Evolutionary conservation across 2,329 filamentous ascomycete species (phyloP).

Genomic region (Knoxdaviesia proteae): DNA sequence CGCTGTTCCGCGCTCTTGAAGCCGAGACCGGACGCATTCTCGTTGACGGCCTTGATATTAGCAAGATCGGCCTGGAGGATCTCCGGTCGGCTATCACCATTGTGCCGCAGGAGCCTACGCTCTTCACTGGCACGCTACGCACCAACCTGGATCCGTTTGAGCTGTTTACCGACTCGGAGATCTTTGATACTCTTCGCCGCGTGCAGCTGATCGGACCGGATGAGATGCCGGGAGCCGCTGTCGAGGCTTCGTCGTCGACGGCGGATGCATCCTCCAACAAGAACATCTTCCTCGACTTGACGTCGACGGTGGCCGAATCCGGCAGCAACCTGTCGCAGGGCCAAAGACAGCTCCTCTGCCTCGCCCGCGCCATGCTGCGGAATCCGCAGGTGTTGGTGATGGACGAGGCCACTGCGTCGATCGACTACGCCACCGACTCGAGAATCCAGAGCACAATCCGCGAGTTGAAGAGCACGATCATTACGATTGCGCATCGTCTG

Average conservation of each 20-base stretch:
- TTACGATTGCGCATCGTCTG: conserved; percentile 87
- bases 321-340: conserved; percentile 91
- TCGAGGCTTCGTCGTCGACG: conserved; percentile 4
- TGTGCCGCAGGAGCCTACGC: conserved; percentile 87
- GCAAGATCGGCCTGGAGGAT: conserved; percentile 77
- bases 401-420: conserved; percentile 95
- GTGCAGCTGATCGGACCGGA: conserved; percentile 66
- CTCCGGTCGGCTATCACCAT: conserved; percentile 88
- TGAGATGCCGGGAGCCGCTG: conserved; percentile 13
- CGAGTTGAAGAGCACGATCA: conserved; percentile 80
- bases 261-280: conserved; percentile 50
- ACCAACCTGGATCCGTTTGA: conserved; percentile 87
- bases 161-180: conserved; percentile 71
- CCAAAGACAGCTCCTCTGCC: conserved; percentile 81
- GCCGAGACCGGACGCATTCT: conserved; percentile 76
- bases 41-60: conserved; percentile 81
- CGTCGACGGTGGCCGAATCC: conserved; percentile 68
- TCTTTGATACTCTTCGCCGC: conserved; percentile 67
- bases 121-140: conserved; percentile 82
- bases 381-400: conserved; percentile 86
- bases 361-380: conserved; percentile 83
- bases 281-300: conserved; percentile 80
- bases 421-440: conserved; percentile 85
- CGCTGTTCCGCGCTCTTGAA: conserved; percentile 83
- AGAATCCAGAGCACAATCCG: conserved; percentile 95